Base-by-base conservation (phyloP, 208 protist species). In the Trypanosoma congolense region DNA sequence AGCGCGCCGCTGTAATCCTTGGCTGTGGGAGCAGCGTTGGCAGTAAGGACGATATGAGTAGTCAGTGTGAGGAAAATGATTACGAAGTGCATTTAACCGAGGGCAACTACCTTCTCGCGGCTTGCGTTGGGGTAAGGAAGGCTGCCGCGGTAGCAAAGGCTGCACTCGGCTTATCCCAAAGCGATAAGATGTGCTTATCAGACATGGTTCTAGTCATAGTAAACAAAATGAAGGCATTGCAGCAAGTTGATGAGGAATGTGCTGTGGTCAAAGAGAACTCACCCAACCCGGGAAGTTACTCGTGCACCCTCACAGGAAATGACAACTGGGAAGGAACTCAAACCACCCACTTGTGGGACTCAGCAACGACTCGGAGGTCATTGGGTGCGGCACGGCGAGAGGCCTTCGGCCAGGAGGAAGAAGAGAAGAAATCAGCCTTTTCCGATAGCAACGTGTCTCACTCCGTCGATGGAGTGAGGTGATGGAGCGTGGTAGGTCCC, bases 191-290 rank as follows among this genome's bases (percentile, higher is more conserved):
- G 6, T 66, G 50, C 24, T 55, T 83, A 16, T 50, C 58, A 3
- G 61, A 79, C 4, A 43, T 75, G 12, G 45, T 79, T 43, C 65
- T 76, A 2, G 53, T 44, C 2, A 46, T 81, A 12, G 46, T 68
- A 14, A 40, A 59, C 6, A 75, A 74, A 44, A 64, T 83, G 56
- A 10, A 61, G 12, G 73, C 76, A 49, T 44, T 83, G 33, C 69
- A 79, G 44, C 50, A 61, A 25, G 66, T 77, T 26, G 62, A 56
- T 45, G 44, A 12, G 14, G 71, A 87, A 30, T 82, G 72, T 22
- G 70, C 61, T 18, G 63, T 48, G 12, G 51, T 87, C 3, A 45
- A 80, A 24, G 26, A 62, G 4, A 72, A 70, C 33, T 38, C 12
- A n/a, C n/a, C n/a, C n/a, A n/a, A n/a, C n/a, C n/a, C n/a, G n/a